Evolutionary conservation across 768 basidiomycete species (phyloP), one percentile per base, ranked within the genome.

Genomic region (Pisolithus orientalis): DNA sequence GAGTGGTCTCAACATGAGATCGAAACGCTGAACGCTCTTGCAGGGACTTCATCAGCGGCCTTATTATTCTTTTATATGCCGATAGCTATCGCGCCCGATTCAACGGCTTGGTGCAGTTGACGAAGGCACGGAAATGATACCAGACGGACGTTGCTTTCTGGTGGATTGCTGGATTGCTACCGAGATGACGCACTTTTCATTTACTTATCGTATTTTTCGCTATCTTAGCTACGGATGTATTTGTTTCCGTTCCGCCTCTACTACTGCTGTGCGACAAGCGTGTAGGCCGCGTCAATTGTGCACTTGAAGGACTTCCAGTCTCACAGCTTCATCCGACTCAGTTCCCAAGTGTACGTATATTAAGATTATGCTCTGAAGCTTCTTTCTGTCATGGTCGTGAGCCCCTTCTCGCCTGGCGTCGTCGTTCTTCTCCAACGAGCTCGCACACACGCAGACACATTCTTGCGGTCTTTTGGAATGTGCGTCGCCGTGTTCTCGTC

Each of bases 381-480:
- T 40, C 31, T 17, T 13, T 58, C 47, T 45, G 50, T 49, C 49
- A 70, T 68, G 68, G 49, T 56, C 31, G 4, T 37, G 44, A 46
- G 49, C 53, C 55, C 57, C 28, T 63, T 63, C 38, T 55, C 62
- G 37, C 51, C 51, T 49, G 47, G 47, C 5, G 43, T 58, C 29
- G 50, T 56, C 17, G 34, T 34, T 34, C 47, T 61, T 32, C 64
- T 66, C 40, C 70, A 70, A 54, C 68, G 72, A 34, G 55, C 68
- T 48, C 70, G 76, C 13, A 71, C 65, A 4, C 55, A 70, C 29
- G 75, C 76, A 17, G 68, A 71, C 49, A 67, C 72, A 39, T 80
- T 82, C 60, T 83, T 90, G 65, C 80, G 84, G 50, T 79, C 79
- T 47, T 90, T 91, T 63, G 89, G 89, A 70, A 73, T 91, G 89